Conservation (phyloP, 1,139 yeast genomes). For the Taphrina populina region DNA sequence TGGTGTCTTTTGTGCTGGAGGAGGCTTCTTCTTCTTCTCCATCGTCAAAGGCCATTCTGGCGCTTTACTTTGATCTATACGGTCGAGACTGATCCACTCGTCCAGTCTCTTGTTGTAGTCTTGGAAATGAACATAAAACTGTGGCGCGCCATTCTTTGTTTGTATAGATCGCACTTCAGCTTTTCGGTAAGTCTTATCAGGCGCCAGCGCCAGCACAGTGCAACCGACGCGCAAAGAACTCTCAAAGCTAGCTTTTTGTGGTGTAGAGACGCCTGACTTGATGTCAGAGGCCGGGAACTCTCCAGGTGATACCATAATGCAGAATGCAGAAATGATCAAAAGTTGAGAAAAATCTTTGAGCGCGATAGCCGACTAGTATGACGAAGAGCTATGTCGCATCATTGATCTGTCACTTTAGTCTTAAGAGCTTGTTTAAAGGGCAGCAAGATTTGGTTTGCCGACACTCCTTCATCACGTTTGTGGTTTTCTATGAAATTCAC, state of each 20-base stretch:
- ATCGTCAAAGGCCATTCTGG: conserved; percentile 66
- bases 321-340: too few relatives aligned
- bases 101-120: conserved; percentile 92
- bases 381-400: too few relatives aligned
- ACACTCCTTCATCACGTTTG: too few relatives aligned
- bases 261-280: conserved; percentile 27
- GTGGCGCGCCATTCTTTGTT: conserved; percentile 69
- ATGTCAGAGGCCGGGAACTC: conserved; percentile 26
- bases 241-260: conserved; percentile 9
- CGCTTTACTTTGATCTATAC: conserved; percentile 68
- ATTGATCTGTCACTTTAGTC: too few relatives aligned
- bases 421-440: too few relatives aligned
- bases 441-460: too few relatives aligned
- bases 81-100: conserved; percentile 78
- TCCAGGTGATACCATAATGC: too few relatives aligned
- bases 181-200: conserved; percentile 68
- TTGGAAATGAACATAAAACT: conserved; percentile 88
- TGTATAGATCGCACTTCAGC: conserved; percentile 86
- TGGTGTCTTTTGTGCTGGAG: conserved; percentile 40
- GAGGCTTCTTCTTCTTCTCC: conserved; percentile 44
- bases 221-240: conserved; percentile 24
- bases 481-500: too few relatives aligned
- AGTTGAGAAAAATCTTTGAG: too few relatives aligned
- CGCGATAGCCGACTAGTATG: too few relatives aligned
- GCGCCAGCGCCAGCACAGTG: conserved; percentile 18